Evolutionary conservation across 2,329 filamentous ascomycete species (phyloP).

Genomic region (Fusarium xylarioides): DNA sequence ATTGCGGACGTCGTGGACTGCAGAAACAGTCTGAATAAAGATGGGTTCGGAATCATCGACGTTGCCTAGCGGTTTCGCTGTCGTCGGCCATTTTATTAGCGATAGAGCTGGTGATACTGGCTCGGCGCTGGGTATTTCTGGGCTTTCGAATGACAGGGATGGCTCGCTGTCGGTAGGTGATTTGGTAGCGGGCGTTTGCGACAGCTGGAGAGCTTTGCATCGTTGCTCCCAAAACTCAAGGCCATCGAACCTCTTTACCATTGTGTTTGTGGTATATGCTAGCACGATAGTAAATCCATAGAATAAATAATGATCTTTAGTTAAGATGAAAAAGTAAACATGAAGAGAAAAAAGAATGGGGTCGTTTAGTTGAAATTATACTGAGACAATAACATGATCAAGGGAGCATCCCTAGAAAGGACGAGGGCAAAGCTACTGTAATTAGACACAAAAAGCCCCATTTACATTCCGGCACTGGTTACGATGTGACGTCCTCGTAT

Average conservation of each 20-base stretch:
- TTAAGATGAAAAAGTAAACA: neutral
- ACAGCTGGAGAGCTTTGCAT: neutral
- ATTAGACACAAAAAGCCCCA: slow-evolving; percentile 8
- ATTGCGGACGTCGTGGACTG: slow-evolving; percentile 5
- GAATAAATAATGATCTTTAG: neutral
- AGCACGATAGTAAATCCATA: neutral
- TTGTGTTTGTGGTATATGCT: neutral
- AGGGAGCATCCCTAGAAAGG: neutral
- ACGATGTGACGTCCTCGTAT: neutral
- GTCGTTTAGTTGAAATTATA: neutral
- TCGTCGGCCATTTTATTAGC: neutral
- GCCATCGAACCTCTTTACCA: slow-evolving; percentile 15
- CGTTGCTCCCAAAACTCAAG: slow-evolving; percentile 24
- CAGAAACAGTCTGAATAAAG: neutral
- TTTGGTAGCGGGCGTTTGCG: neutral
- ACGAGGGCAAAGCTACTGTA: neutral
- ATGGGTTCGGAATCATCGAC: neutral
- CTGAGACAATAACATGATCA: neutral
- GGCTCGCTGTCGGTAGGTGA: neutral
- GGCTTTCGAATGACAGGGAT: neutral
- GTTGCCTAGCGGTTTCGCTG: neutral
- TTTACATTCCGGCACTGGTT: neutral
- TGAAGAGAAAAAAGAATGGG: neutral
- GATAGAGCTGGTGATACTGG: neutral
- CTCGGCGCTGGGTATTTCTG: neutral